phyloP scores from a whole-genome alignment of 1,284 basidiomycete genomes.

The Rhodotorula mucilaginosa region DNA sequence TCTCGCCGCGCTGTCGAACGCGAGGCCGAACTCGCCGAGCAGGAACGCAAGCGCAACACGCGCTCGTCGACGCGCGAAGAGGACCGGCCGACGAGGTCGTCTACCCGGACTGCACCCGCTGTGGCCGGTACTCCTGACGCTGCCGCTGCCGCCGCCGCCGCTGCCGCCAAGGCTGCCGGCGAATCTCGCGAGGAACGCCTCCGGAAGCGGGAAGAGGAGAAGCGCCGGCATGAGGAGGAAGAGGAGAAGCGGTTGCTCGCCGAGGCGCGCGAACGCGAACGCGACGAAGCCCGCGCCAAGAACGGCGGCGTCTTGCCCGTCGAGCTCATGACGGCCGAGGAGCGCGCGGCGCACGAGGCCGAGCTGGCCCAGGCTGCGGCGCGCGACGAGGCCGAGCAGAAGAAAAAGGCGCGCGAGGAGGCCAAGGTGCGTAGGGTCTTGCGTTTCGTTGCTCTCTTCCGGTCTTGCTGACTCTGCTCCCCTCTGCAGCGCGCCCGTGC shows the following conservation, averaged over 20 bases:
- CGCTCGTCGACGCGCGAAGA: conserved; percentile 63
- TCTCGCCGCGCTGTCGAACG: neutral
- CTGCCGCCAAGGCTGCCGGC: conserved; percentile 42
- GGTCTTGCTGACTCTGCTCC: neutral
- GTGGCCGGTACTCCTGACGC: no score
- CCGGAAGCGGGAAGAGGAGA: conserved; percentile 50
- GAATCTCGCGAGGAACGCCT: conserved; percentile 52
- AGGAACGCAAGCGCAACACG: conserved; percentile 74
- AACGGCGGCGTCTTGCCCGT: conserved; percentile 31
- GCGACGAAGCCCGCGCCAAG: conserved; percentile 18
- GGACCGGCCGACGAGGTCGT: conserved; percentile 36
- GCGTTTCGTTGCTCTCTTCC: neutral
- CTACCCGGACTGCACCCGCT: conserved; percentile 48
- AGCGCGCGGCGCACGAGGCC: conserved; percentile 37
- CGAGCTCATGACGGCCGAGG: conserved; percentile 21
- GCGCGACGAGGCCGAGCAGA: conserved; percentile 30
- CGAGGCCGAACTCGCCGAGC: conserved; percentile 3
- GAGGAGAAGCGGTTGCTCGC: conserved; percentile 46
- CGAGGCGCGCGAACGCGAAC: conserved; percentile 21
- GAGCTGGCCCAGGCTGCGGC: conserved; percentile 39
- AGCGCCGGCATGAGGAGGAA: conserved; percentile 45
- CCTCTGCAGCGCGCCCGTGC: conserved; percentile 8
- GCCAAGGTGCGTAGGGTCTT: conserved; percentile 46
- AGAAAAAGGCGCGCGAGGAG: conserved; percentile 57
- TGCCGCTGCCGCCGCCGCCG: neutral